Conservation (phyloP, 805 yeast genomes). For the Starmerella floris region DNA sequence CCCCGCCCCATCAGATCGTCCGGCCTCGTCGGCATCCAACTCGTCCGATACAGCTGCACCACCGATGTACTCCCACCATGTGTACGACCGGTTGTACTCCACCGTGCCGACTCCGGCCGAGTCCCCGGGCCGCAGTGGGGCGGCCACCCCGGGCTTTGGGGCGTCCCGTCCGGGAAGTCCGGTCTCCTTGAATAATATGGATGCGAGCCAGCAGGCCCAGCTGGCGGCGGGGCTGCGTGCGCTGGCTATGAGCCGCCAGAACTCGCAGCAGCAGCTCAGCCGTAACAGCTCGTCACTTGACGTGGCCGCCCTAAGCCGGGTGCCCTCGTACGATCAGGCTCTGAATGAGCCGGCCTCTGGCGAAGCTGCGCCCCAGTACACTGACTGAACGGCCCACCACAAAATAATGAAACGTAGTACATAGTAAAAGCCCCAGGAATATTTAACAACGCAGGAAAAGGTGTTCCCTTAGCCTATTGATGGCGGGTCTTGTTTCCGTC, state of each 20-base stretch:
- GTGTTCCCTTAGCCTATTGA: not conserved
- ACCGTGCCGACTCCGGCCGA: conserved; percentile 37
- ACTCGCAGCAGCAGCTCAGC: conserved; percentile 32
- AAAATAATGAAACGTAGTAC: not conserved
- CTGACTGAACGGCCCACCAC: too few relatives aligned
- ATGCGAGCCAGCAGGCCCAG: conserved; percentile 28
- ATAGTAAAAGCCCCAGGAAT: not conserved
- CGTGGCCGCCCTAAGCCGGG: conserved; percentile 41
- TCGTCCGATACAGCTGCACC: conserved; percentile 43
- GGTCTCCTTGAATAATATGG: conserved; percentile 19
- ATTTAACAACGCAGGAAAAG: not conserved
- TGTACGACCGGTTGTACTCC: conserved; percentile 67
- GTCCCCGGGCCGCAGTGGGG: conserved; percentile 30
- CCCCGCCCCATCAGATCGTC: conserved; percentile 7
- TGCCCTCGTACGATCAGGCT: conserved; percentile 79
- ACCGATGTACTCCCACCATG: conserved; percentile 69
- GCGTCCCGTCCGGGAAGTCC: conserved; percentile 5
- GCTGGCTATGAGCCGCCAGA: conserved; percentile 26
- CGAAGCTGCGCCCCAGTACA: conserved; percentile 61
- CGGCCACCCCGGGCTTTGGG: conserved; percentile 23
- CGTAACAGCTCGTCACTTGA: conserved; percentile 25
- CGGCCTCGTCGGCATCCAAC: conserved; percentile 1
- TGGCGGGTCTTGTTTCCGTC: too few relatives aligned
- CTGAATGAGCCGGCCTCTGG: conserved; percentile 36
- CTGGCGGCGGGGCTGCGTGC: conserved; percentile 31